Percentiles rank a stretch among this genome's conserved stretches.
Evolutionary conservation across 2,329 filamentous ascomycete species (phyloP).

Genomic region (Endothia cerciana): DNA sequence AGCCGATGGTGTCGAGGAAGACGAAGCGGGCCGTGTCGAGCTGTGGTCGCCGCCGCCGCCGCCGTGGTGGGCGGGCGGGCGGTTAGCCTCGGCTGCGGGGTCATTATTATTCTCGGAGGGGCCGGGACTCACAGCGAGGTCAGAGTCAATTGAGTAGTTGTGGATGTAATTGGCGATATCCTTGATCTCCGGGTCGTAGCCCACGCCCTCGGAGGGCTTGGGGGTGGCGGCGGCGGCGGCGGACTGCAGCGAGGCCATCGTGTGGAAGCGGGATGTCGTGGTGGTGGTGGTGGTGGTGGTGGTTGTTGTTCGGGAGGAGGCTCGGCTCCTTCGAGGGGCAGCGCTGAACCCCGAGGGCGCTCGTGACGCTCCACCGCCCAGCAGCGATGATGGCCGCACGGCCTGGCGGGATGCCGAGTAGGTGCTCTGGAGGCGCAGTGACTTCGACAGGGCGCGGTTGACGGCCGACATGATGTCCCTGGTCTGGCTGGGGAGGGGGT

Average conservation of each 20-base stretch:
- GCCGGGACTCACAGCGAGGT: constrained; percentile 77
- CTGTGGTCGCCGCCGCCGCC: constrained; percentile 45
- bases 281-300: no score
- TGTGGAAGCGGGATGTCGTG: constrained; percentile 50
- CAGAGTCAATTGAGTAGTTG: constrained; percentile 87
- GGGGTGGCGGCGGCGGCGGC: constrained; percentile 50
- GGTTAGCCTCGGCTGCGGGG: constrained; percentile 31
- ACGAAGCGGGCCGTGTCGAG: constrained; percentile 97
- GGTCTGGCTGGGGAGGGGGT: not conserved
- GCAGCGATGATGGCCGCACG: constrained; percentile 42
- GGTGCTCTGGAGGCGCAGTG: constrained; percentile 52
- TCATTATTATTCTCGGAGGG: no score
- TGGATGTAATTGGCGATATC: constrained; percentile 96
- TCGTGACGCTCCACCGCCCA: constrained; percentile 31
- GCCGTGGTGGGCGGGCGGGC: constrained; percentile 10
- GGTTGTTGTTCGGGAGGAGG: constrained; percentile 32
- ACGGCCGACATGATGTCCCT: constrained; percentile 36
- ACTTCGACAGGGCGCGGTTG: constrained; percentile 58
- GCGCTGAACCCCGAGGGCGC: constrained; percentile 33
- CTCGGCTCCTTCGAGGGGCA: constrained; percentile 37
- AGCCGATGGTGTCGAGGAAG: constrained; percentile 95
- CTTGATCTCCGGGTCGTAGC: constrained; percentile 90
- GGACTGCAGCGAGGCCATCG: constrained; percentile 51
- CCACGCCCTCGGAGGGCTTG: constrained; percentile 55
- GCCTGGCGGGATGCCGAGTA: constrained; percentile 41